phyloP scores from a whole-genome alignment of 305 asterid species.

The Fraxinus sp. region DNA sequence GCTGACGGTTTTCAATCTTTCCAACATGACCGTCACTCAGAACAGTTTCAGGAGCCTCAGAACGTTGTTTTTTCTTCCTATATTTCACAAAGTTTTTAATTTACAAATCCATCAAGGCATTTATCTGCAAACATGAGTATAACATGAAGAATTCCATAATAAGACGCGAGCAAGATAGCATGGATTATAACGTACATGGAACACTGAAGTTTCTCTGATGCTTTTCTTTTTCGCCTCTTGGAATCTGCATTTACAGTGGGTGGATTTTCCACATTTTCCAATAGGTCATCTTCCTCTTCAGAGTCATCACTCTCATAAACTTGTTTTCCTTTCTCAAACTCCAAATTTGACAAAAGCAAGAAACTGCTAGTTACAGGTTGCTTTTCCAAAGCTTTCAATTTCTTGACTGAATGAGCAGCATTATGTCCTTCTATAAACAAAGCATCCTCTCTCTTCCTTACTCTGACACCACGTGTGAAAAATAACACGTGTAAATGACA shows the following conservation, averaged over 20 bases:
- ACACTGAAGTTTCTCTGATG: constrained; percentile 45
- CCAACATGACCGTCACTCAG: constrained; percentile 29
- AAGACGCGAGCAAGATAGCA: constrained; percentile 12
- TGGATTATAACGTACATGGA: constrained; percentile 44
- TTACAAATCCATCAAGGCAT: constrained; percentile 10
- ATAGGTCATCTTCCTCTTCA: constrained; percentile 36
- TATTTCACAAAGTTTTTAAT: constrained; percentile 10
- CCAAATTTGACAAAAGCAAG: constrained; percentile 68
- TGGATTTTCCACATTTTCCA: constrained; percentile 35
- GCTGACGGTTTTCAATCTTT: constrained; percentile 30
- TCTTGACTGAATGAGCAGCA: constrained; percentile 35
- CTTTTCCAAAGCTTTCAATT: constrained; percentile 45
- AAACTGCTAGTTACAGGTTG: constrained; percentile 41
- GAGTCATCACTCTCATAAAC: constrained; percentile 57
- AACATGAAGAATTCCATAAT: not conserved
- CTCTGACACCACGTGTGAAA: constrained; percentile 44
- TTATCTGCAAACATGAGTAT: constrained; percentile 19
- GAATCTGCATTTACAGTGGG: constrained; percentile 38
- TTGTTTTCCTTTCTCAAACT: constrained; percentile 61
- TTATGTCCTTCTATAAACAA: constrained; percentile 44
- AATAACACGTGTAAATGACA: constrained; percentile 15
- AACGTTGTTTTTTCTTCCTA: constrained; percentile 68
- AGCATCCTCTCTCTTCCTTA: constrained; percentile 48
- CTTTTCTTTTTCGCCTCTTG: constrained; percentile 66
- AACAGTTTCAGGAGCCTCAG: constrained; percentile 37